Evolutionary conservation across 257 asterid species (phyloP).

Genomic region (Lavandula angustifolia): DNA sequence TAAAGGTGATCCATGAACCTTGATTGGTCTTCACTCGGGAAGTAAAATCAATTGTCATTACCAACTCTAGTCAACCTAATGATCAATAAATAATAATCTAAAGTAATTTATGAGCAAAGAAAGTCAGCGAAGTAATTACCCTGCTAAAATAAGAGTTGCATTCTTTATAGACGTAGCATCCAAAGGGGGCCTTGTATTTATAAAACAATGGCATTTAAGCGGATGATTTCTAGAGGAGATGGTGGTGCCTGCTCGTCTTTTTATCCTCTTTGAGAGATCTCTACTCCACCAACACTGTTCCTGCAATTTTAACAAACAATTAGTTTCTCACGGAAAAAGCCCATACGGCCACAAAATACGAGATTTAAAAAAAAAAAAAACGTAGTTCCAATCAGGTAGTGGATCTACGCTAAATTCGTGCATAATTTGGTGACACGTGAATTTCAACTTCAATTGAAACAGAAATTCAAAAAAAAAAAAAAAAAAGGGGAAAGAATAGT

Average conservation of each 20-base stretch:
- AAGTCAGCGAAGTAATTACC: conserved; percentile 42
- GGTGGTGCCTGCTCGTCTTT: conserved; percentile 42
- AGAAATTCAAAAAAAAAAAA: not conserved
- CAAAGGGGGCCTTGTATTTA: conserved; percentile 51
- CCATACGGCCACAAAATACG: not conserved
- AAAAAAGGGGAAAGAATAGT: no score
- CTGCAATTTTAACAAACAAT: conserved; percentile 42
- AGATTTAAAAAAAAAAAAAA: not conserved
- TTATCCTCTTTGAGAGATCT: conserved; percentile 49
- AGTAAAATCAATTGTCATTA: conserved; percentile 1
- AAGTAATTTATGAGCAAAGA: not conserved
- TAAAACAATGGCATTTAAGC: conserved; percentile 61
- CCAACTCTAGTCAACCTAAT: not conserved
- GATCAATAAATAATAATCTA: conserved; percentile 13
- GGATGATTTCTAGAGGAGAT: conserved; percentile 42
- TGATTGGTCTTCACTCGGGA: not conserved
- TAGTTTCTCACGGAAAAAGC: not conserved
- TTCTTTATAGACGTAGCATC: conserved; percentile 52
- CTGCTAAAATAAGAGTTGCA: conserved; percentile 49
- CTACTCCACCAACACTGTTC: conserved; percentile 51
- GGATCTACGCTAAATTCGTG: not conserved
- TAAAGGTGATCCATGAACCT: no score
- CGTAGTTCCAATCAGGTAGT: not conserved
- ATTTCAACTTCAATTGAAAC: conserved; percentile 16
- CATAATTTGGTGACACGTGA: not conserved